phyloP scores from a whole-genome alignment of 805 yeast species.

The Candida tibetensis region DNA sequence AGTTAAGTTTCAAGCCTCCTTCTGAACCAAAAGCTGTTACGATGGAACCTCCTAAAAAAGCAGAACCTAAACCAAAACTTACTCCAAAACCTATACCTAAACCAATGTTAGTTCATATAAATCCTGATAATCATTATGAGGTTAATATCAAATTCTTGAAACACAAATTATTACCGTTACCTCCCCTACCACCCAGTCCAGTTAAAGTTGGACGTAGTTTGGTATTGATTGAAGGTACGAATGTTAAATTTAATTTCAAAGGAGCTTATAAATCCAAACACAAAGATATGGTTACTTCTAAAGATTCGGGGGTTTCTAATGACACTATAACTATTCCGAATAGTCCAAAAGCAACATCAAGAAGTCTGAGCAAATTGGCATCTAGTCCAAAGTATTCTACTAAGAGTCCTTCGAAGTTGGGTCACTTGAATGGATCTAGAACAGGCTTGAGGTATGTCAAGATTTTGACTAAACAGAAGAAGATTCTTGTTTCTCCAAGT shows the following conservation, averaged over 20 bases:
- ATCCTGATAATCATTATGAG: not conserved
- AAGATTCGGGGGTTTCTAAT: not conserved
- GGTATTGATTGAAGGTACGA: slow-evolving; percentile 2
- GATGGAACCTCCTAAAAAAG: not conserved
- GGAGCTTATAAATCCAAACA: slow-evolving; percentile 7
- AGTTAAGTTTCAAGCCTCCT: slow-evolving; percentile 1
- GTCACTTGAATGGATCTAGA: not conserved
- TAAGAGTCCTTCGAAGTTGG: not conserved
- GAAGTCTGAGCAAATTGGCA: not conserved
- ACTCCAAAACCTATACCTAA: not conserved
- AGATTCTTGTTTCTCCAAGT: slow-evolving; percentile 38
- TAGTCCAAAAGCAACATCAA: not conserved
- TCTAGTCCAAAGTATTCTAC: not conserved
- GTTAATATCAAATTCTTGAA: slow-evolving; percentile 12
- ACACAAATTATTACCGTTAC: slow-evolving; percentile 8
- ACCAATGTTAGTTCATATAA: slow-evolving; percentile 1
- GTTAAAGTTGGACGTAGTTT: slow-evolving; percentile 7
- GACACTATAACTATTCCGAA: too few relatives aligned
- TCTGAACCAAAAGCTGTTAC: not conserved
- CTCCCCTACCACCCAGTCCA: slow-evolving; percentile 1
- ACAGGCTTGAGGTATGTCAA: slow-evolving; percentile 40
- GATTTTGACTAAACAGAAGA: slow-evolving; percentile 33
- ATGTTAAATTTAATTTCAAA: slow-evolving; percentile 5
- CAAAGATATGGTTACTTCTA: slow-evolving; percentile 3
- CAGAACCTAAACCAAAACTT: not conserved